Percentiles rank a stretch among this genome's conserved stretches.
Conservation (phyloP, 257 asterid genomes). For the Parsonsia alboflavescens region DNA sequence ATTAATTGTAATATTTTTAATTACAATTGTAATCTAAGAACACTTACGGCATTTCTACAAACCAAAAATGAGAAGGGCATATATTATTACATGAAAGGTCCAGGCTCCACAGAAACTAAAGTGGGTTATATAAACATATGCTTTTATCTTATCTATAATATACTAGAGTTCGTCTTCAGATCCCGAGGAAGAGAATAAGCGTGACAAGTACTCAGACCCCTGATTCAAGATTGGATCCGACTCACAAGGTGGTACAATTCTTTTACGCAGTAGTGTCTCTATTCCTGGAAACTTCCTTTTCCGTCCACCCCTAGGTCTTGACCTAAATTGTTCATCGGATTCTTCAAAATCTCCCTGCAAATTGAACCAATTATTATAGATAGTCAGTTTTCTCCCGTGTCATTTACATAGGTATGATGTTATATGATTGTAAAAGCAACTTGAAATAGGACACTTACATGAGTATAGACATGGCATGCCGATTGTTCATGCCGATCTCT, state of each 20-base stretch:
- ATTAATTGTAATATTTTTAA: too few species aligned
- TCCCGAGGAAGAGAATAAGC: slow-evolving; percentile 30
- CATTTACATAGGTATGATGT: too few species aligned
- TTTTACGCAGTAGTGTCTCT: slow-evolving; percentile 57
- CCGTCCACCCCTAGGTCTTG: slow-evolving; percentile 77
- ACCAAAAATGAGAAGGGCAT: too few species aligned
- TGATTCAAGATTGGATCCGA: too few species aligned
- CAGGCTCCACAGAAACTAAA: too few species aligned
- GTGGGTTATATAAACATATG: too few species aligned
- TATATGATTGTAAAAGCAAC: too few species aligned
- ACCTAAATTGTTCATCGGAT: slow-evolving; percentile 61
- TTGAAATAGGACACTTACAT: slow-evolving; percentile 32
- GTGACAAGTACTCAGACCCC: too few species aligned
- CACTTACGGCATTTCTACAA: too few species aligned
- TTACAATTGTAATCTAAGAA: too few species aligned
- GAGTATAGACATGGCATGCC: slow-evolving; percentile 55
- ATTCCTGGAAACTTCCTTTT: slow-evolving; percentile 57
- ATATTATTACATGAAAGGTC: too few species aligned
- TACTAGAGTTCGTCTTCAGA: slow-evolving; percentile 21
- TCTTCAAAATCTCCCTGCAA: slow-evolving; percentile 75
- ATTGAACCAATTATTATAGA: background rate
- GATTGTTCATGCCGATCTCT: slow-evolving; percentile 83
- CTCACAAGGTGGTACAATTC: slow-evolving; percentile 43
- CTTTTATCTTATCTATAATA: too few species aligned
- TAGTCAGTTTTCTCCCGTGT: background rate